Percentiles rank a stretch among this genome's conserved stretches.
Evolutionary conservation across 352 stramenopile species (phyloP).

Genomic region (Phytophthora macrochlamydospora): DNA sequence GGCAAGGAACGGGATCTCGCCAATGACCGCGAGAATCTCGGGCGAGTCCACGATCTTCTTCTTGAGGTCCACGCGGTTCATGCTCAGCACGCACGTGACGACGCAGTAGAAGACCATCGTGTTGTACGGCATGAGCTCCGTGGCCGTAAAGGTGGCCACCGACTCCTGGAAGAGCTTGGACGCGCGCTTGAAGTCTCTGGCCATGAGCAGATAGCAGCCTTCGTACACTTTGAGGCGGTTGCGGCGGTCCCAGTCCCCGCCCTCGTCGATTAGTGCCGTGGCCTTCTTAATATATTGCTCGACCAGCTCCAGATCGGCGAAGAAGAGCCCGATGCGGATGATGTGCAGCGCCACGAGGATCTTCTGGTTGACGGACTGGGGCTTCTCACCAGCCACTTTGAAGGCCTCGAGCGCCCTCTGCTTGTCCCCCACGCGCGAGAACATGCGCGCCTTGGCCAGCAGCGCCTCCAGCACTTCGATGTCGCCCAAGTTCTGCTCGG

Average conservation of each 20-base stretch:
- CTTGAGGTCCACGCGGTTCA: conserved; percentile 95
- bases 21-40: conserved; percentile 93
- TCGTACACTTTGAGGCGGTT: conserved; percentile 99
- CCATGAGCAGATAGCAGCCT: conserved; percentile 93
- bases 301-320: conserved; percentile 83
- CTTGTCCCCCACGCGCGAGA: conserved; percentile 93
- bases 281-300: conserved; percentile 91
- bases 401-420: conserved; percentile 92
- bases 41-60: conserved; percentile 98
- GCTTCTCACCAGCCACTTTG: conserved; percentile 91
- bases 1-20: conserved; percentile 77
- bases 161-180: conserved; percentile 94
- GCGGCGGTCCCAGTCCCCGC: conserved; percentile 98
- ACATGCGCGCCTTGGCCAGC: conserved; percentile 94
- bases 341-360: conserved; percentile 97
- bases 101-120: conserved; percentile 98
- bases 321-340: conserved; percentile 90
- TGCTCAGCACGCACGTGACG: conserved; percentile 94
- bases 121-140: conserved; percentile 97
- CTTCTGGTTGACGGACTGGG: conserved; percentile 97
- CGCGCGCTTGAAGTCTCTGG: conserved; percentile 94
- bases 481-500: conserved; percentile 96
- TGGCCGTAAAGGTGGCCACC: conserved; percentile 98
- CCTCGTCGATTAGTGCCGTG: conserved; percentile 90
- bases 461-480: conserved; percentile 98